A percentile compares a stretch with the other conserved stretches of the same genome.
phyloP scores from a whole-genome alignment of 2,329 filamentous ascomycete genomes.

The Fusarium longipes region DNA sequence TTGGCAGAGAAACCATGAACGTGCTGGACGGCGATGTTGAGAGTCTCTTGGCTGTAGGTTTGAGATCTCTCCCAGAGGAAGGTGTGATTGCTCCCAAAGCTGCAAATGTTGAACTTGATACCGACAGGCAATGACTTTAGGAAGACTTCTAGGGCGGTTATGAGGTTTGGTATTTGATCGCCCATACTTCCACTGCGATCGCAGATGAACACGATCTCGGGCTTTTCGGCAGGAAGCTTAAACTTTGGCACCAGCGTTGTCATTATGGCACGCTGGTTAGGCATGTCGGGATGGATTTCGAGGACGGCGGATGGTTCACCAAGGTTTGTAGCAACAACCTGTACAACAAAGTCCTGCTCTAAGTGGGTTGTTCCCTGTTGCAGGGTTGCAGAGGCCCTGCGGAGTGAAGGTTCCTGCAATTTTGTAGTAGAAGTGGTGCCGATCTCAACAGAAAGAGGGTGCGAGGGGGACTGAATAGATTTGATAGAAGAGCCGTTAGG shows the following conservation, averaged over 20 bases:
- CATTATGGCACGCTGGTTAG: slow-evolving; percentile 75
- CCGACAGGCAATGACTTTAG: slow-evolving; percentile 73
- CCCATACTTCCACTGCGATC: slow-evolving; percentile 77
- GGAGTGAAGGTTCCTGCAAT: slow-evolving; percentile 62
- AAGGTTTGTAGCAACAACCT: slow-evolving; percentile 69
- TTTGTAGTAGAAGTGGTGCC: slow-evolving; percentile 62
- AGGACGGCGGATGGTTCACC: slow-evolving; percentile 72
- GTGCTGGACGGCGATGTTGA: slow-evolving; percentile 57
- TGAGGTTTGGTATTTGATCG: slow-evolving; percentile 63
- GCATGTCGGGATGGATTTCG: slow-evolving; percentile 71
- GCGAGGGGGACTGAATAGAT: slow-evolving; percentile 73
- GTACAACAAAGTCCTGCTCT: slow-evolving; percentile 73
- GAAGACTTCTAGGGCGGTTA: slow-evolving; percentile 69
- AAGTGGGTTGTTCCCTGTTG: slow-evolving; percentile 64
- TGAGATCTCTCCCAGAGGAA: slow-evolving; percentile 63
- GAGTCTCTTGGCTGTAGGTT: slow-evolving; percentile 57
- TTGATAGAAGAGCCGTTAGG: slow-evolving; percentile 66
- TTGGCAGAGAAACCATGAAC: slow-evolving; percentile 57
- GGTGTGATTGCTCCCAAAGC: slow-evolving; percentile 64
- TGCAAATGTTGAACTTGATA: slow-evolving; percentile 76
- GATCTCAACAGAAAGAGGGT: slow-evolving; percentile 73
- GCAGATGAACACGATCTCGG: slow-evolving; percentile 78
- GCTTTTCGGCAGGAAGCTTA: slow-evolving; percentile 63
- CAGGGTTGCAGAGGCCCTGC: slow-evolving; percentile 71
- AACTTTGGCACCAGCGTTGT: slow-evolving; percentile 77